A percentile compares a stretch with the other conserved stretches of the same genome.
Conservation (phyloP, 352 stramenopile genomes). For the Phytophthora chlamydospora region DNA sequence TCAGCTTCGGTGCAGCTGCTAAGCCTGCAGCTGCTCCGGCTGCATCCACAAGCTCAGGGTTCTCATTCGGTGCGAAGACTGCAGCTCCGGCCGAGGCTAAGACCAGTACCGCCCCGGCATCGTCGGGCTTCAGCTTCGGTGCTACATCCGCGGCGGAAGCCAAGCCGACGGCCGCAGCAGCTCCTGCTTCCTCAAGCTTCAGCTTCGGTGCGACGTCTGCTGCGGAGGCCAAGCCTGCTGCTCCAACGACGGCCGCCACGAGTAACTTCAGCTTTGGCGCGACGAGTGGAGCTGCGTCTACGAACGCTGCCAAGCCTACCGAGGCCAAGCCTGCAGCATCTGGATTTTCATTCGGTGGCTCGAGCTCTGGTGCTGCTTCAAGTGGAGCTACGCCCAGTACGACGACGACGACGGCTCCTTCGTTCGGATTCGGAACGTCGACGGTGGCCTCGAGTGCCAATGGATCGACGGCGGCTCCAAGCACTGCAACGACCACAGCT, state of each 20-base stretch:
- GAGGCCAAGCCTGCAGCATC: conserved; percentile 29
- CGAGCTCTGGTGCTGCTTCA: conserved; percentile 11
- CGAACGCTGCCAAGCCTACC: conserved; percentile 17
- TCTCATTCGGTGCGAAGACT: conserved; percentile 24
- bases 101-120: not conserved
- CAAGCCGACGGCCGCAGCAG: conserved; percentile 8
- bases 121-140: conserved; percentile 33
- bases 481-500: conserved; percentile 30
- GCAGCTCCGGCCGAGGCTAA: conserved; percentile 21
- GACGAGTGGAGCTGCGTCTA: conserved; percentile 2
- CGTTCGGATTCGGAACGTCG: conserved; percentile 41
- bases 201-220: conserved; percentile 20
- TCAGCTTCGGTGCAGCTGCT: conserved; percentile 14
- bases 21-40: not conserved
- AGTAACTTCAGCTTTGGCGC: conserved; percentile 37
- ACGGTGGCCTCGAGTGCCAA: conserved; percentile 22
- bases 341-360: conserved; percentile 42
- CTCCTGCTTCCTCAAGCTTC: conserved; percentile 16
- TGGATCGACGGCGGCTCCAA: conserved; percentile 23
- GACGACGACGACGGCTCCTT: conserved; percentile 14
- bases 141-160: conserved; percentile 12
- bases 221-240: conserved; percentile 23
- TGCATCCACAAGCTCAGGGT: conserved; percentile 5
- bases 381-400: conserved; percentile 9
- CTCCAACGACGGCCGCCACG: conserved; percentile 12